Percentiles rank a stretch among this genome's conserved stretches.
Conservation (phyloP, 129 eudicot species). For the Artemisia tridentata region DNA sequence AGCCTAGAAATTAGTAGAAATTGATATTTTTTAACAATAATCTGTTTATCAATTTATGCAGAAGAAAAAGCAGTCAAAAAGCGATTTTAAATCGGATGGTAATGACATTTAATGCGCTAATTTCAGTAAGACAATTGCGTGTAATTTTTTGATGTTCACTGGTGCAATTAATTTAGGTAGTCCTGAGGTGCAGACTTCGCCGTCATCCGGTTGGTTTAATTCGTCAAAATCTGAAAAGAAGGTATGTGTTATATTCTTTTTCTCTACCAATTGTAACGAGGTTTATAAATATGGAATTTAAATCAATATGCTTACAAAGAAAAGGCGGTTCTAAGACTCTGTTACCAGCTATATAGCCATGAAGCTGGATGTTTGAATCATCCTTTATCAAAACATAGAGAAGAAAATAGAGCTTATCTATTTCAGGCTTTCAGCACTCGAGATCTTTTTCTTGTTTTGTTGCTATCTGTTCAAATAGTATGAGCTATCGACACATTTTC, state of each 20-base stretch:
- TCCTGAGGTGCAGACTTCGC: conserved; percentile 41
- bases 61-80: conserved; percentile 57
- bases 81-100: conserved; percentile 69
- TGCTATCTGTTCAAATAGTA: conserved; percentile 8
- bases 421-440: neutral
- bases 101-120: conserved; percentile 12
- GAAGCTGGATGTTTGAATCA: no score
- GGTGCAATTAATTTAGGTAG: conserved; percentile 40
- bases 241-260: conserved; percentile 32
- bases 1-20: no score
- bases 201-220: conserved; percentile 70
- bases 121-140: neutral
- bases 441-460: neutral
- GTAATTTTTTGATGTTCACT: conserved; percentile 2
- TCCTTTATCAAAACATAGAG: no score
- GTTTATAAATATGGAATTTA: no score
- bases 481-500: conserved; percentile 9
- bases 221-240: conserved; percentile 83
- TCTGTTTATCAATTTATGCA: conserved; percentile 38
- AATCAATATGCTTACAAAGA: no score
- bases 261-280: no score
- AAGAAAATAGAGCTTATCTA: neutral
- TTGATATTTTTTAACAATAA: neutral
- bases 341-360: no score
- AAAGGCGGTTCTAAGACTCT: no score